Evolutionary conservation across 805 yeast genomes (phyloP).

Genomic region (Wickerhamia fluorescens): DNA sequence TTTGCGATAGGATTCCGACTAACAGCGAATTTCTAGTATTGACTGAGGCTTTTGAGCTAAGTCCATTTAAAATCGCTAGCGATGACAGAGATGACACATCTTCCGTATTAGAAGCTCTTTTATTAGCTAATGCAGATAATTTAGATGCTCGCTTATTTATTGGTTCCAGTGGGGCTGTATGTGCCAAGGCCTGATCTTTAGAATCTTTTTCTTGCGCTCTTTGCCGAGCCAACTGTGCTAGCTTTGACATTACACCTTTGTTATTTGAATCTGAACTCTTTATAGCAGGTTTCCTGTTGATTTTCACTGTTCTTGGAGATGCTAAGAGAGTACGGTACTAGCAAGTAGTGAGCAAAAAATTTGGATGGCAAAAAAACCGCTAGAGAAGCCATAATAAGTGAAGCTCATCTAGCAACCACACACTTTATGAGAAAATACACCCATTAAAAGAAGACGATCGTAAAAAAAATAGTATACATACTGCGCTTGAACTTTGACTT

Average conservation of each 20-base stretch:
- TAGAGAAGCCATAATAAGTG: constrained; percentile 1
- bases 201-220: too few species aligned
- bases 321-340: not conserved
- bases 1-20: too few species aligned
- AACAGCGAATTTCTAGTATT: too few species aligned
- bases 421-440: not conserved
- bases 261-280: too few species aligned
- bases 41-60: constrained; percentile 1
- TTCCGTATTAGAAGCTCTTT: constrained; percentile 13
- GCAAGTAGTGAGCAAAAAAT: too few species aligned
- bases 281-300: too few species aligned
- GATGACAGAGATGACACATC: constrained; percentile 4
- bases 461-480: constrained; percentile 30
- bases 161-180: constrained; percentile 3
- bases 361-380: not conserved
- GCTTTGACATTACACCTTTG: constrained; percentile 15
- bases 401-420: not conserved
- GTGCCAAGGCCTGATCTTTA: too few species aligned
- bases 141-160: constrained; percentile 23
- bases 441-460: constrained; percentile 3
- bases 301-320: constrained; percentile 1
- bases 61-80: constrained; percentile 12
- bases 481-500: constrained; percentile 34
- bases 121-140: constrained; percentile 42
- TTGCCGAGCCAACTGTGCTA: constrained; percentile 18